These are phyloP conservation scores for Skeletonema tropicum DNA, from an alignment of 108 stramenopile genomes.

Conservation along the genomic window DNA sequence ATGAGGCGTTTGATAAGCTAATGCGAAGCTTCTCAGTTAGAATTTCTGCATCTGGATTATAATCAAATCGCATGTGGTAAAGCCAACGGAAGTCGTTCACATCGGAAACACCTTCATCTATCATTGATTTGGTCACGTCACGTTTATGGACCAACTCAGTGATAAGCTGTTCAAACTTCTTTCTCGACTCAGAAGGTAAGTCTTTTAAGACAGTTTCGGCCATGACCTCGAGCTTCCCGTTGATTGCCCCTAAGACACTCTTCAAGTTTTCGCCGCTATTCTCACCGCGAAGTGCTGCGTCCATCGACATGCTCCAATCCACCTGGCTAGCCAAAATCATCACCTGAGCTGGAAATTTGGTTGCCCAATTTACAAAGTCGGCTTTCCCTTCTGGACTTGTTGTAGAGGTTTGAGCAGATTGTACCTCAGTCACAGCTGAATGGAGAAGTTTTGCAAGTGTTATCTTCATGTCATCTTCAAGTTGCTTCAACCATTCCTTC, in stretches of 20 bases:
- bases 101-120: constrained; percentile 68
- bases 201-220: constrained; percentile 91
- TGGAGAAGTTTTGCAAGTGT: constrained; percentile 90
- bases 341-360: constrained; percentile 93
- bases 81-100: constrained; percentile 91
- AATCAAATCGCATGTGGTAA: constrained; percentile 91
- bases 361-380: constrained; percentile 85
- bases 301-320: constrained; percentile 90
- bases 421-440: constrained; percentile 77
- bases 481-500: constrained; percentile 91
- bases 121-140: constrained; percentile 90
- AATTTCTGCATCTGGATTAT: constrained; percentile 74
- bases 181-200: constrained; percentile 82
- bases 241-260: constrained; percentile 51
- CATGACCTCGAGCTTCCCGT: constrained; percentile 88
- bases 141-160: constrained; percentile 98
- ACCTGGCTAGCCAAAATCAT: constrained; percentile 94
- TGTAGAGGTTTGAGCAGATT: constrained; percentile 34
- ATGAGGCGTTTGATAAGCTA: constrained; percentile 92
- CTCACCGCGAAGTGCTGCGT: constrained; percentile 67
- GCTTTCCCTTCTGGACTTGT: constrained; percentile 48
- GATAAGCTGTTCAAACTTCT: constrained; percentile 98
- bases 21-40: constrained; percentile 81
- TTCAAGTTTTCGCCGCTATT: constrained; percentile 54
- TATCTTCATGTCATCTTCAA: constrained; percentile 90